Percentiles rank a stretch among this genome's conserved stretches.
Evolutionary conservation across 768 basidiomycete species (phyloP).

Genomic region (Clavulina sp.): DNA sequence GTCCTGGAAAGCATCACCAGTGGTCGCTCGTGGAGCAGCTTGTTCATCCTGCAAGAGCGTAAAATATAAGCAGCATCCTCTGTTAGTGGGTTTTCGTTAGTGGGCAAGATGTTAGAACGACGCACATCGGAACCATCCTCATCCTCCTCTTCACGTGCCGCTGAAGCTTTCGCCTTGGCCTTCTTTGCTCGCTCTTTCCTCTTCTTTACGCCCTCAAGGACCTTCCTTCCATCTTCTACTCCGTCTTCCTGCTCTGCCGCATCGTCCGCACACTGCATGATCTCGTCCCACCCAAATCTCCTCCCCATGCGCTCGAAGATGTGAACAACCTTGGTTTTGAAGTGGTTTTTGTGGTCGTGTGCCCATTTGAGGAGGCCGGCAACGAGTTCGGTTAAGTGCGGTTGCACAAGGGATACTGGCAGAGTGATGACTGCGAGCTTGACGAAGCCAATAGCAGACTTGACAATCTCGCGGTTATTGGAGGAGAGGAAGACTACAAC

Average conservation of each 20-base stretch:
- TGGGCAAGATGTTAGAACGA: no score
- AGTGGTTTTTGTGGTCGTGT: conserved; percentile 97
- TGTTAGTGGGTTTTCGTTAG: no score
- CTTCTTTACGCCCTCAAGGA: conserved; percentile 88
- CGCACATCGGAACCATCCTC: conserved; percentile 33
- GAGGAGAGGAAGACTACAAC: conserved; percentile 74
- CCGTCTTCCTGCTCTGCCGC: conserved; percentile 54
- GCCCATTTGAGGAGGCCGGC: conserved; percentile 81
- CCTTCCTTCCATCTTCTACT: conserved; percentile 38
- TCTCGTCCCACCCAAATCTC: conserved; percentile 73
- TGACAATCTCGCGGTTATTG: conserved; percentile 93
- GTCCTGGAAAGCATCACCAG: conserved; percentile 90
- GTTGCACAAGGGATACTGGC: conserved; percentile 48
- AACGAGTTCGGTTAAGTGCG: conserved; percentile 60
- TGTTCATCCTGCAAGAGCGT: not conserved
- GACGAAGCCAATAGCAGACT: conserved; percentile 85
- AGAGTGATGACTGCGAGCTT: conserved; percentile 86
- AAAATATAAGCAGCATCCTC: no score
- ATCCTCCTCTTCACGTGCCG: conserved; percentile 30
- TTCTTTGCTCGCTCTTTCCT: conserved; percentile 85
- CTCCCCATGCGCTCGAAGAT: conserved; percentile 93
- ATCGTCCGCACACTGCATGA: conserved; percentile 43
- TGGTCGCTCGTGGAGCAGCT: conserved; percentile 26
- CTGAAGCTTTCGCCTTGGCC: conserved; percentile 61
- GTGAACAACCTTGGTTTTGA: conserved; percentile 91